Conservation (phyloP, 2,329 filamentous ascomycete genomes). For the Raffaelea deltoideospora region DNA sequence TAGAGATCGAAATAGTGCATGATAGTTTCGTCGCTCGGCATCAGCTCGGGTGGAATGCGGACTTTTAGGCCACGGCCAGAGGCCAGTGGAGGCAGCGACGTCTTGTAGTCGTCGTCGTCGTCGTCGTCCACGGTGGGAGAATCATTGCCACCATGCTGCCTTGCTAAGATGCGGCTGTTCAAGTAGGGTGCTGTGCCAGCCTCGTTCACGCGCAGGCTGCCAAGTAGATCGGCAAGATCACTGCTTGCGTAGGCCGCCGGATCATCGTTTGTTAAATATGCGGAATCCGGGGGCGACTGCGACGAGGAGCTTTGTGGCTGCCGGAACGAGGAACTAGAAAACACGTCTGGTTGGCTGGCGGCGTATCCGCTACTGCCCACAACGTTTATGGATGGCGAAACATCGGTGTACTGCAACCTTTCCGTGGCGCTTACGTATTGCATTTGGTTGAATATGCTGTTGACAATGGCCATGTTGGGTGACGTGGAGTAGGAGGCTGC, state of each 20-base stretch:
- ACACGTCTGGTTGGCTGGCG: conserved; percentile 27
- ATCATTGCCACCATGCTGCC: conserved; percentile 27
- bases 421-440: conserved; percentile 33
- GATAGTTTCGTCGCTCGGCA: conserved; percentile 75
- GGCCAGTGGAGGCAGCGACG: conserved; percentile 51
- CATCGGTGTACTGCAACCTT: conserved; percentile 36
- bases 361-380: conserved; percentile 38
- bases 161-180: conserved; percentile 33
- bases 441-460: conserved; percentile 27
- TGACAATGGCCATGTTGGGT: conserved; percentile 18
- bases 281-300: conserved; percentile 28
- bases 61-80: conserved; percentile 61
- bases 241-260: conserved; percentile 52
- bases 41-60: conserved; percentile 79
- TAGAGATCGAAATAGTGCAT: conserved; percentile 81
- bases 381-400: conserved; percentile 31
- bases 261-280: conserved; percentile 24
- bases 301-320: conserved; percentile 24
- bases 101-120: conserved; percentile 56
- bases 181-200: conserved; percentile 81
- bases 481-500: conserved; percentile 24
- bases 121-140: conserved; percentile 48
- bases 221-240: conserved; percentile 66
- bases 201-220: conserved; percentile 75
- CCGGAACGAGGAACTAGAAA: conserved; percentile 35